Evolutionary conservation across 768 basidiomycete genomes (phyloP), one percentile per base, ranked within the genome.

Genomic region (Amanita pallidorosea): DNA sequence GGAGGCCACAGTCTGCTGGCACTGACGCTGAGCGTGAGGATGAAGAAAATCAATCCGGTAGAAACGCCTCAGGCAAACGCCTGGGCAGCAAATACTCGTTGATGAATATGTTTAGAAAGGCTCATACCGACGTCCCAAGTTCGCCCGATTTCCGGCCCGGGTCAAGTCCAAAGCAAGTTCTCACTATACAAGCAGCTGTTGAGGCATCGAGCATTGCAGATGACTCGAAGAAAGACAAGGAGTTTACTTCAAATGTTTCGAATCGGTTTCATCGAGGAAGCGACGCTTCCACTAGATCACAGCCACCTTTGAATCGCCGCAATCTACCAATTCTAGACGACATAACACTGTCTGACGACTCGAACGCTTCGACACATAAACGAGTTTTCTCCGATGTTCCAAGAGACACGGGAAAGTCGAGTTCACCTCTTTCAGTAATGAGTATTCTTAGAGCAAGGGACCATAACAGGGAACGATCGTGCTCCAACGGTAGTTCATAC

Each of bases 31-130:
- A 85, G 22, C 66, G 60, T 20, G 68, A 74, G 33, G 55, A 58
- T 41, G 61, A 69, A 20, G 45, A 52, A 11, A 53, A 58, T 4
- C 51, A 65, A 33, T 53, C 67, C 25, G 47, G 67, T 18, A 63
- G 69, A 55, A 66, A 63, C 20, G 67, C 66, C 9, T 55, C 66
- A 9, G 65, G 64, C 29, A 66, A 70, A 44, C 81, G 71, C 57
- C 64, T 85, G 4, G 75, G 75, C 23, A 80, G 81, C 64, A 89
- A 89, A 63, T 76, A 86, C 51, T 88, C 86, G 20, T 68, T 89
- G 48, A 69, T 88, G 55, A 81, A 77, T 56, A 70, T 88, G 13
- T 88, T 88, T 70, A 83, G 78, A 72, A 85, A 82, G 65, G 69
- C 63, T 1, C 71, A 73, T 0, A 70, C 67, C 11, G 72, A 63